These are phyloP conservation scores for Coemansia guatemalensis DNA, from an alignment of 192 early-diverging fungal genomes.

Conservation along the genomic window DNA sequence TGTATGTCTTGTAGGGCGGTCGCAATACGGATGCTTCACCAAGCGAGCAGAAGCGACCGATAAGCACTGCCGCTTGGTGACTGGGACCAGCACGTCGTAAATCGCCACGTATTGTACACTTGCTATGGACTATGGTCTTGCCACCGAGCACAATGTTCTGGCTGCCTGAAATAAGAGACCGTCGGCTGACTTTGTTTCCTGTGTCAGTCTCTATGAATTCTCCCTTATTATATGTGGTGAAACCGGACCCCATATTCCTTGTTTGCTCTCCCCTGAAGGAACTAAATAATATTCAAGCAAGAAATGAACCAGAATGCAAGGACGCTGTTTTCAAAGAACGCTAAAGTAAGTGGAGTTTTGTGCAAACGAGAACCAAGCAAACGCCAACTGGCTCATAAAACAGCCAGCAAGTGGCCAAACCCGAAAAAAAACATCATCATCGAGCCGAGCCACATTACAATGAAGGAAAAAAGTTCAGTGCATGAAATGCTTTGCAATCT, in stretches of 20 bases:
- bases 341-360: not conserved
- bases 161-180: conserved; percentile 89
- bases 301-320: conserved; percentile 9
- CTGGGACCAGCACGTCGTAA: conserved; percentile 80
- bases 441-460: conserved; percentile 11
- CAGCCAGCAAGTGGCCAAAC: not conserved
- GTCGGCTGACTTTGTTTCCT: conserved; percentile 93
- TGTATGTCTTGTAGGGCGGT: conserved; percentile 93
- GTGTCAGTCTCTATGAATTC: conserved; percentile 99
- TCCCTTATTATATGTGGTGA: conserved; percentile 70
- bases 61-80: conserved; percentile 86
- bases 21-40: conserved; percentile 75
- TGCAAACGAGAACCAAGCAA: not conserved
- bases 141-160: conserved; percentile 97
- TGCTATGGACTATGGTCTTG: conserved; percentile 93
- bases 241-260: conserved; percentile 9
- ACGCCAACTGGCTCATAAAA: not conserved
- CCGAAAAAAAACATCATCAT: not conserved
- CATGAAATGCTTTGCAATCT: not conserved
- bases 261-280: not conserved
- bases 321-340: not conserved
- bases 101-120: conserved; percentile 92
- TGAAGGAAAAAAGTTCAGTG: conserved; percentile 2
- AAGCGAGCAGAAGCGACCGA: conserved; percentile 88
- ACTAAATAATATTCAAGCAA: not conserved